Evolutionary conservation across 1,139 yeast species (phyloP).

Genomic region (Candida albicans): DNA sequence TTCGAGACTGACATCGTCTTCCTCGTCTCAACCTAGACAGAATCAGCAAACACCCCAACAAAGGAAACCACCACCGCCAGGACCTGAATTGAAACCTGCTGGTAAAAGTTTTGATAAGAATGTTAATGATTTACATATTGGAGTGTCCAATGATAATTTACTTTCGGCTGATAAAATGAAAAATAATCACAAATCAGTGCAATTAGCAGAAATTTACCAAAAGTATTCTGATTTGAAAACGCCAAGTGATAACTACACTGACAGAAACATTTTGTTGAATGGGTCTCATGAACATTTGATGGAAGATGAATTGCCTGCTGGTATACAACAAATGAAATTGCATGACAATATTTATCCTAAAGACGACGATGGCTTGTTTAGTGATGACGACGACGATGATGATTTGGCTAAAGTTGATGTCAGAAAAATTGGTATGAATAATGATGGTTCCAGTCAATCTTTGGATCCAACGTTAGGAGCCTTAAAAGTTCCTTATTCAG

Average conservation of each 20-base stretch:
- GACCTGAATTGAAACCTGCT: constrained; percentile 2
- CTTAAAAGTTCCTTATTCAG: constrained; percentile 28
- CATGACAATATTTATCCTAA: constrained; percentile 37
- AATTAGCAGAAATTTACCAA: constrained; percentile 47
- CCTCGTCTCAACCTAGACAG: background rate
- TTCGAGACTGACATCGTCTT: constrained; percentile 7
- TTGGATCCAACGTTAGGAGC: constrained; percentile 1
- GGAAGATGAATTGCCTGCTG: constrained; percentile 37
- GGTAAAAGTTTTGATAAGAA: constrained; percentile 14
- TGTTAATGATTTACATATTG: constrained; percentile 12
- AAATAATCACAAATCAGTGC: constrained; percentile 35
- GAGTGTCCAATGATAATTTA: constrained; percentile 2
- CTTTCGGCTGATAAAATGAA: background rate
- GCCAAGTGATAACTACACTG: constrained; percentile 43
- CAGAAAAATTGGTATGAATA: constrained; percentile 25
- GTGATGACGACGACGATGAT: constrained; percentile 34
- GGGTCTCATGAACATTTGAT: constrained; percentile 38
- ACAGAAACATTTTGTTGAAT: constrained; percentile 34
- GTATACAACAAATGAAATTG: constrained; percentile 30
- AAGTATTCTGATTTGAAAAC: constrained; percentile 43
- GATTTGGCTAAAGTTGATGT: constrained; percentile 27
- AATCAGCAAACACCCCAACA: constrained; percentile 4
- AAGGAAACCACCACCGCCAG: constrained; percentile 9
- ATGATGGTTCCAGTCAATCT: constrained; percentile 8
- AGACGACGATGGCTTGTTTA: constrained; percentile 39